phyloP scores from a whole-genome alignment of 176 grass and related monocot genomes.

The Hordeum marinum region DNA sequence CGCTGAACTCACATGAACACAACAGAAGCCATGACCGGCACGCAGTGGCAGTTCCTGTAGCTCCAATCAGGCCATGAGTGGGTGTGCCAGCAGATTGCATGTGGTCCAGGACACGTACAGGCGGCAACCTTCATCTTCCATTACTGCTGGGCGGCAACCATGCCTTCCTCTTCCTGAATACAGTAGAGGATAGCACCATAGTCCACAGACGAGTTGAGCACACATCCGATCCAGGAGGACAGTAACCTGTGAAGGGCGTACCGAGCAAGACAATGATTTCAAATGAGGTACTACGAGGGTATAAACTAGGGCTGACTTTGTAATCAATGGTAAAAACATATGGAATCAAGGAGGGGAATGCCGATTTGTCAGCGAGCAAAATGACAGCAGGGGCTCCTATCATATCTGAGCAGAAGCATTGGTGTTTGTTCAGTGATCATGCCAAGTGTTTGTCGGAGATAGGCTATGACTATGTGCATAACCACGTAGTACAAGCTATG shows the following conservation, averaged over 20 bases:
- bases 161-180: not conserved
- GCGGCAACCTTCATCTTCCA: not conserved
- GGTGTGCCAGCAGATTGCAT: not conserved
- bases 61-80: not conserved
- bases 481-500: not conserved
- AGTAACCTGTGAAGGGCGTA: not conserved
- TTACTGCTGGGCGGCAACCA: not conserved
- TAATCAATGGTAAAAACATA: not conserved
- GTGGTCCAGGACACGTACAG: not conserved
- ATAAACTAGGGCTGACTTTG: not conserved
- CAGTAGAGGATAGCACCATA: not conserved
- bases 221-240: slow-evolving; percentile 1
- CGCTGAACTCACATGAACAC: not conserved
- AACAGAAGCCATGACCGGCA: not conserved
- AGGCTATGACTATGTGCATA: too few species aligned
- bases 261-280: not conserved
- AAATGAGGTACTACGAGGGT: not conserved
- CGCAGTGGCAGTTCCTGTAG: not conserved
- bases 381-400: not conserved
- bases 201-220: not conserved
- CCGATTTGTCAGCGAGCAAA: not conserved
- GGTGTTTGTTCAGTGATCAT: not conserved
- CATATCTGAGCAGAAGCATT: not conserved
- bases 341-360: not conserved
- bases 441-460: not conserved